These are phyloP conservation scores for Uncinocarpus reesii DNA, from an alignment of 2,329 filamentous ascomycete genomes.

Conservation along the genomic window DNA sequence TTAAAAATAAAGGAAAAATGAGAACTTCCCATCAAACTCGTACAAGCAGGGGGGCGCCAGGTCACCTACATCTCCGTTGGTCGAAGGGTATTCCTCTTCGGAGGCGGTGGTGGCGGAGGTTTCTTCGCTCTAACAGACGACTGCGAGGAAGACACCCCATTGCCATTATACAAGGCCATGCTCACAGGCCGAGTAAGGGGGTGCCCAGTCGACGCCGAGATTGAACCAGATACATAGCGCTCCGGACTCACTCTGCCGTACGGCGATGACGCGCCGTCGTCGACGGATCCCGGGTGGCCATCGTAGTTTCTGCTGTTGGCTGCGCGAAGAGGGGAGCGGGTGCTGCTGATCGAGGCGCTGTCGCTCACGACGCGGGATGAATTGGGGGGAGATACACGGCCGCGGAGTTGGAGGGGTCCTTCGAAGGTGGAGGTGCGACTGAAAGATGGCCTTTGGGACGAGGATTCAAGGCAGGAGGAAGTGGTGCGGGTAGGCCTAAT, in stretches of 20 bases:
- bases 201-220: conserved; percentile 42
- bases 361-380: conserved; percentile 46
- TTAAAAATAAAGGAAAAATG: not conserved
- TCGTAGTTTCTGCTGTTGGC: conserved; percentile 32
- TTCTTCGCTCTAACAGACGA: conserved; percentile 50
- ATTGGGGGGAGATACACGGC: conserved; percentile 43
- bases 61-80: conserved; percentile 14
- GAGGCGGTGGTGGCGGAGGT: conserved; percentile 53
- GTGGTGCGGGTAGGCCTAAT: conserved; percentile 40
- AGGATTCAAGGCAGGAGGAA: conserved; percentile 22
- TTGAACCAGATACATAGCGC: conserved; percentile 42
- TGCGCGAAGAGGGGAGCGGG: conserved; percentile 39
- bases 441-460: conserved; percentile 38
- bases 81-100: conserved; percentile 44
- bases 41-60: not conserved
- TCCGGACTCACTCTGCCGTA: conserved; percentile 42
- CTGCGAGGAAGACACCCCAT: conserved; percentile 27
- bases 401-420: conserved; percentile 43
- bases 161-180: conserved; percentile 23
- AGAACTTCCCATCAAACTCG: not conserved
- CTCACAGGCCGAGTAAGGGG: conserved; percentile 41
- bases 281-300: conserved; percentile 40
- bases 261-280: conserved; percentile 38
- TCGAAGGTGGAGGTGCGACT: conserved; percentile 50
- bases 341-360: conserved; percentile 40